Base-by-base conservation (phyloP, 345 rosid species). In the Populus deltoides region DNA sequence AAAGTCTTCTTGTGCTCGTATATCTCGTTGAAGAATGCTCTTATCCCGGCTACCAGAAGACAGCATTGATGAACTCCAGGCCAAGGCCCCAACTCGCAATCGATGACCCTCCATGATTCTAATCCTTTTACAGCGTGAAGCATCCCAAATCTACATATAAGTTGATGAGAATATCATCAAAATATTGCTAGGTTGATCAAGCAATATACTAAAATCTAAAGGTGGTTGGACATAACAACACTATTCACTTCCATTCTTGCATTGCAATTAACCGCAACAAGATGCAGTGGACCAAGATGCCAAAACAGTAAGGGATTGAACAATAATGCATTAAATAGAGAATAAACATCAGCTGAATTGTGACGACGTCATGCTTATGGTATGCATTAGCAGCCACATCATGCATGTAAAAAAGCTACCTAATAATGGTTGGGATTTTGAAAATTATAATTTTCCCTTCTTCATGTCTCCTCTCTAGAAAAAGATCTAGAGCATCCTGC, bases 21-120 rank as follows among this genome's bases (percentile, higher is more conserved):
- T 90, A 77, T 97, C 99, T 78, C 98, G 86, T 68, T 90, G 99
- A 81, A 91, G 92, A 85, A 97, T 92, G 75, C 86, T 90, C 89
- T 94, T 97, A 82, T 97, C 99, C 78, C 98, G 89, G 81, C 99
- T 92, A 80, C 99, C 99, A 53, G 99, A 92, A 85, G 99, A 90
- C 72, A 97, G 75, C 77, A 92, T 18, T 27, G 96, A 86, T 70
- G 97, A 87, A 80, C 97, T 91, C 98, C 99, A 97, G 29, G 98
- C 95, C 76, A 97, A 82, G 74, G 99, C 97, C 33, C 98, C 98
- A 75, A 92, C 97, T 73, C 98, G 91, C 69, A 91, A 79, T 31
- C 94, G 87, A 89, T 97, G 99, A 78, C 99, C 99, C 79, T 92
- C 98, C 99, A 97, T 91, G 68, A 94, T 90, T 86, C 99, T 90